These are phyloP conservation scores for Cubamyces lactineus DNA, from an alignment of 768 basidiomycete species.

Conservation along the genomic window DNA sequence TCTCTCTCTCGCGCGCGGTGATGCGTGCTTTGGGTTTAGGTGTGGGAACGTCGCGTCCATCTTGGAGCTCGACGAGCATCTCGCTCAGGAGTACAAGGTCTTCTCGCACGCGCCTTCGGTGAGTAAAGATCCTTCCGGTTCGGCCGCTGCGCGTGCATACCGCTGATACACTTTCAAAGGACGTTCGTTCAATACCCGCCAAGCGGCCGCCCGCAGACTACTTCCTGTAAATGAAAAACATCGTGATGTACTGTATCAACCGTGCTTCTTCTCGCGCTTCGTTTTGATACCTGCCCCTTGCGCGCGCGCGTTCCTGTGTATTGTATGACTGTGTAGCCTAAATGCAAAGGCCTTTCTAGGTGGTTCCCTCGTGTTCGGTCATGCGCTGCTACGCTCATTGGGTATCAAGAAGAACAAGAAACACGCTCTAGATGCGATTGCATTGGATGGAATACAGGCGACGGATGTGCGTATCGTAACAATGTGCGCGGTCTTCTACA, in stretches of 20 bases:
- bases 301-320: constrained; percentile 2
- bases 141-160: neutral
- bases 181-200: constrained; percentile 78
- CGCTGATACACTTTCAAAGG: constrained; percentile 48
- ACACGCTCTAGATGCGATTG: constrained; percentile 16
- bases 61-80: constrained; percentile 89
- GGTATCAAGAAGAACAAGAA: neutral
- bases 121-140: constrained; percentile 36
- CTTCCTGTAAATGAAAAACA: constrained; percentile 54
- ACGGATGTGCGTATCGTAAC: constrained; percentile 9
- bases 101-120: constrained; percentile 90
- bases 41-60: constrained; percentile 98
- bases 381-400: neutral
- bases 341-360: neutral
- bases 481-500: constrained; percentile 14
- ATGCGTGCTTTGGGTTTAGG: constrained; percentile 41
- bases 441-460: constrained; percentile 14
- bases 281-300: neutral
- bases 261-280: neutral
- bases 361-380: neutral
- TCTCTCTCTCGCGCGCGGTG: neutral
- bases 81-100: constrained; percentile 94
- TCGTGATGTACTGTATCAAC: too few species aligned
- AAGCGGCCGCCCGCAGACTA: constrained; percentile 89
- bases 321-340: constrained; percentile 19